phyloP scores from a whole-genome alignment of 345 rosid species.

The Noccaea caerulescens region DNA sequence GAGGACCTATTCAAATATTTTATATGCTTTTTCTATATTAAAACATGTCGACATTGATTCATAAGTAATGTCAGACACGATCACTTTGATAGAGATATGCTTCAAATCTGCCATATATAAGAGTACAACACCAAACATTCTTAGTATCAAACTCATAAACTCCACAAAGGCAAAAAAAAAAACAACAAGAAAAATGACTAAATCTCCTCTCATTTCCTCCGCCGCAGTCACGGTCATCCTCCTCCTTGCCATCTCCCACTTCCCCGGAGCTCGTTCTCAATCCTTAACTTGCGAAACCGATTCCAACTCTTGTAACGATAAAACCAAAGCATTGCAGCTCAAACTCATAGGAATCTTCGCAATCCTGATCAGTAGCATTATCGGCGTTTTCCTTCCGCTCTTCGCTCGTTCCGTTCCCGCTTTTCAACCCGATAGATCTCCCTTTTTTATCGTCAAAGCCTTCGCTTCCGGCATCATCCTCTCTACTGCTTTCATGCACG shows the following conservation, averaged over 20 bases:
- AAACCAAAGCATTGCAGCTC: slow-evolving; percentile 34
- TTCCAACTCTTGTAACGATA: slow-evolving; percentile 45
- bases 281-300: slow-evolving; percentile 33
- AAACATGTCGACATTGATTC: neutral
- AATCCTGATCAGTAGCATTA: slow-evolving; percentile 53
- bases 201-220: slow-evolving; percentile 4
- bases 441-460: slow-evolving; percentile 55
- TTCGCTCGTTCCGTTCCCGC: slow-evolving; percentile 47
- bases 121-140: neutral
- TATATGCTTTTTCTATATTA: neutral
- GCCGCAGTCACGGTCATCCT: slow-evolving; percentile 15
- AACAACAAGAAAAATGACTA: slow-evolving; percentile 19
- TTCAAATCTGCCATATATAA: neutral
- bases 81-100: neutral
- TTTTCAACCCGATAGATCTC: slow-evolving; percentile 48
- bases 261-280: slow-evolving; percentile 37
- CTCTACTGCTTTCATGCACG: slow-evolving; percentile 56
- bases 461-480: slow-evolving; percentile 66
- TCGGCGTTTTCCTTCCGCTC: slow-evolving; percentile 60
- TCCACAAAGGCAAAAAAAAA: too few relatives aligned
- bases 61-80: neutral
- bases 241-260: slow-evolving; percentile 27
- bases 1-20: too few relatives aligned
- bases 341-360: slow-evolving; percentile 53
- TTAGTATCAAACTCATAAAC: too few relatives aligned